Base-by-base conservation (phyloP, 2,329 filamentous ascomycete species). In the Orbilia oligospora region DNA sequence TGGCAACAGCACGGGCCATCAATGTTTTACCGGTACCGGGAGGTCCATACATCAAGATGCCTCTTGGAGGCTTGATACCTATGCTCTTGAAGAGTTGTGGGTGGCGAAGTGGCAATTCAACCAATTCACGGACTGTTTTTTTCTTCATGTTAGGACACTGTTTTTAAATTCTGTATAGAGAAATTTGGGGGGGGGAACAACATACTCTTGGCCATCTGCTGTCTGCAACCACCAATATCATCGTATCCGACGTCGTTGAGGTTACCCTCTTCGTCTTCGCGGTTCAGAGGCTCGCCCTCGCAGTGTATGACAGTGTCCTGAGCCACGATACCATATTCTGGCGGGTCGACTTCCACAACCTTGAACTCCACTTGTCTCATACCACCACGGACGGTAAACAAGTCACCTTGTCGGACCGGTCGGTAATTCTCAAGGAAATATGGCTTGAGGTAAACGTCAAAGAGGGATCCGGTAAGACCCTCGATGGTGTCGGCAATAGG, bases 341-440 rank as follows among this genome's bases (percentile, higher is more conserved):
- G 96, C 56, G 96, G 94, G 83, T 99, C 96, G 61, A 99, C 94
- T 87, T 99, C 96, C 58, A 99, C 95, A 49, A 99, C 95, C 89
- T 99, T 99, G 88, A 99, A 99, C 85, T 99, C 96, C 41, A 99
- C 96, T 86, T 97, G 95, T 85, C 96, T 91, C 96, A 99, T 99
- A 84, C 94, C 95, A 87, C 95, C 96, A 83, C 96, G 92, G 80
- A 96, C 93, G 85, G 94, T 97, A 89, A 99, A 99, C 73, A 97
- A 90, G 84, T 99, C 96, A 83, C 96, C 96, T 88, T 98, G 96
- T 85, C 94, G 92, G 80, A 99, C 94, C 71, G 96, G 96, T 85
- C 96, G 90, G 88, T 99, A 99, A 81, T 96, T 95, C 89, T 99
- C 96, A 83, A 95, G 93, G 91, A 99, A 99, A 88, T 99, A 99